Evolutionary conservation across 2,329 filamentous ascomycete species (phyloP).

Genomic region (Monosporascus sp.): DNA sequence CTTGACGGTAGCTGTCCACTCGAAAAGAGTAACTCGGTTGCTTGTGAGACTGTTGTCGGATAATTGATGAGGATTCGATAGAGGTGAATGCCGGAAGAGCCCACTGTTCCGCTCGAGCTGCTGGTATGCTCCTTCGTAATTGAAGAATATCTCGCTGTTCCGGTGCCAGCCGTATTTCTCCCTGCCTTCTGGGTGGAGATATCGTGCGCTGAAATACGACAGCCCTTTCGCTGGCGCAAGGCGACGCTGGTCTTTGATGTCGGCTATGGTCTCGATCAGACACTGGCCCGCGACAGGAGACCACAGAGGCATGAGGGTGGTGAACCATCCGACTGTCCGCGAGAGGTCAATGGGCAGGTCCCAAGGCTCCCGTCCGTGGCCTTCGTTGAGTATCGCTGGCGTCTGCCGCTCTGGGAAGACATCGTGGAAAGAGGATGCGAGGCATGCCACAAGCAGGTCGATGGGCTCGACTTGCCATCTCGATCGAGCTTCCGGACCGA

Average conservation of each 20-base stretch:
- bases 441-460: conserved; percentile 32
- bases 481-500: conserved; percentile 11
- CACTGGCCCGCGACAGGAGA: neutral
- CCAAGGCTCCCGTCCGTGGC: conserved; percentile 32
- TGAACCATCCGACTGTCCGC: conserved; percentile 41
- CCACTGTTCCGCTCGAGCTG: neutral
- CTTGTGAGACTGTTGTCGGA: neutral
- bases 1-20: neutral
- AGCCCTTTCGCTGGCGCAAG: neutral
- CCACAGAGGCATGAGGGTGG: conserved; percentile 33
- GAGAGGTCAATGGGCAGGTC: conserved; percentile 29
- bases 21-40: neutral
- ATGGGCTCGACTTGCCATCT: conserved; percentile 29
- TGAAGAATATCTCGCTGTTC: neutral
- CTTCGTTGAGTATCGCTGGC: conserved; percentile 26
- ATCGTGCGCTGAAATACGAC: neutral
- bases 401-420: conserved; percentile 29
- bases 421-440: conserved; percentile 24
- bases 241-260: neutral
- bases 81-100: neutral
- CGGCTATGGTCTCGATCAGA: neutral
- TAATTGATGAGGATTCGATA: neutral
- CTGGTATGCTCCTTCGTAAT: neutral
- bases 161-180: neutral
- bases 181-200: neutral